These are phyloP conservation scores for Acacia concinna DNA, from an alignment of 331 rosid species.

Conservation along the genomic window DNA sequence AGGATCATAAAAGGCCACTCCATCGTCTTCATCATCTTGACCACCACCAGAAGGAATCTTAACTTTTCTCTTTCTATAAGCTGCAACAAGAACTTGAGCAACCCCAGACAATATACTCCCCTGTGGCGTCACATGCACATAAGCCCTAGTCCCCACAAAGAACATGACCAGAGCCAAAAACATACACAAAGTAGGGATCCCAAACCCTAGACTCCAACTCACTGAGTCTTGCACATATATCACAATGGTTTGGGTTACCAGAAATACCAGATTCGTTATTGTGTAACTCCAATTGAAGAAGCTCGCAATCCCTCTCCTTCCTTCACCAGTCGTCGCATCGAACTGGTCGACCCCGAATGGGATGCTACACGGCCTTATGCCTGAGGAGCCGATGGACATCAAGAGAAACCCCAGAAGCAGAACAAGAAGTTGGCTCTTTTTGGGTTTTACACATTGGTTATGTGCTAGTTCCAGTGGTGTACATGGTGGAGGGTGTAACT, in stretches of 20 bases:
- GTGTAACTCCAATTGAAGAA: constrained; percentile 88
- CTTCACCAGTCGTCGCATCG: constrained; percentile 58
- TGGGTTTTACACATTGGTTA: constrained; percentile 48
- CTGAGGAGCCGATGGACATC: constrained; percentile 66
- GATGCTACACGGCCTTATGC: constrained; percentile 85
- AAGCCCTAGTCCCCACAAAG: constrained; percentile 51
- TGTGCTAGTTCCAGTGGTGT: constrained; percentile 20
- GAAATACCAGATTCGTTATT: constrained; percentile 44
- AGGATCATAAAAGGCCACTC: constrained; percentile 59
- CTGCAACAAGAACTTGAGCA: constrained; percentile 68
- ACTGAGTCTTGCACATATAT: constrained; percentile 74
- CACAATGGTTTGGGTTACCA: constrained; percentile 52
- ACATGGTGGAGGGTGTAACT: constrained; percentile 68
- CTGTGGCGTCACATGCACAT: constrained; percentile 59
- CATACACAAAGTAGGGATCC: constrained; percentile 62
- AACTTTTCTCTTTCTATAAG: constrained; percentile 59
- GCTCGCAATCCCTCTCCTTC: constrained; percentile 69
- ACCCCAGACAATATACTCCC: constrained; percentile 68
- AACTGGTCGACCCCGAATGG: constrained; percentile 81
- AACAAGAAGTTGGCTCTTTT: constrained; percentile 37
- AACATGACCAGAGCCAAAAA: constrained; percentile 46
- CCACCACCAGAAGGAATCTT: constrained; percentile 36
- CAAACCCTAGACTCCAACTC: constrained; percentile 86
- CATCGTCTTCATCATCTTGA: constrained; percentile 12
- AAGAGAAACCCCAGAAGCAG: constrained; percentile 52